Conservation (phyloP, 768 basidiomycete genomes). For the Psilocybe cyanescens region DNA sequence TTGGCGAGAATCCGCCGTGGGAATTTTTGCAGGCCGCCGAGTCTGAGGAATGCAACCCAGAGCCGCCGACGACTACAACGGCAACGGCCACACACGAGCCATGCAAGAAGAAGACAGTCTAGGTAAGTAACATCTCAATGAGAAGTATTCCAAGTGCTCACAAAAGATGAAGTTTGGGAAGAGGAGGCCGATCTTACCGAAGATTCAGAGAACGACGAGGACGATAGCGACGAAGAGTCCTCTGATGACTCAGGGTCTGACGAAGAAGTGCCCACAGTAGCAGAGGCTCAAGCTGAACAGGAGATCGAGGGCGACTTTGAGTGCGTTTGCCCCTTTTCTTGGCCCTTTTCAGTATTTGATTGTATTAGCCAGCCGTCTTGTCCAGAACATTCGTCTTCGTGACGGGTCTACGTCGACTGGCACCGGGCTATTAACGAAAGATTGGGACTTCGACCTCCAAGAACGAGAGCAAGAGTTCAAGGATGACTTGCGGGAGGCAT, state of each 20-base stretch:
- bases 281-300: slow-evolving; percentile 36
- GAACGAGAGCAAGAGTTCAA: slow-evolving; percentile 72
- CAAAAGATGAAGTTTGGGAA: slow-evolving; percentile 1
- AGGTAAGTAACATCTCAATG: neutral
- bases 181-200: slow-evolving; percentile 12
- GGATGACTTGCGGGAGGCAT: slow-evolving; percentile 74
- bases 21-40: too few species aligned
- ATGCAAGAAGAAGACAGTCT: neutral
- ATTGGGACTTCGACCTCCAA: slow-evolving; percentile 77
- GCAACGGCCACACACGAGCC: neutral
- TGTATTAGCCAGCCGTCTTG: slow-evolving; percentile 56
- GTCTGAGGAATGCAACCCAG: too few species aligned
- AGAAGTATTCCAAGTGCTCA: neutral
- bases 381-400: slow-evolving; percentile 62
- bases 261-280: slow-evolving; percentile 20
- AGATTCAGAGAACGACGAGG: slow-evolving; percentile 17
- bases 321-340: slow-evolving; percentile 30
- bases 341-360: neutral
- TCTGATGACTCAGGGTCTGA: slow-evolving; percentile 24
- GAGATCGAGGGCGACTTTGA: slow-evolving; percentile 67
- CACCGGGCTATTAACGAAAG: slow-evolving; percentile 55
- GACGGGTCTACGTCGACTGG: slow-evolving; percentile 43
- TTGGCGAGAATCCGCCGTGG: too few species aligned
- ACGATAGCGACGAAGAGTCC: slow-evolving; percentile 14
- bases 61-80: too few species aligned